Conservation (phyloP, 2,329 filamentous ascomycete genomes). For the Elsinoe ampelina region DNA sequence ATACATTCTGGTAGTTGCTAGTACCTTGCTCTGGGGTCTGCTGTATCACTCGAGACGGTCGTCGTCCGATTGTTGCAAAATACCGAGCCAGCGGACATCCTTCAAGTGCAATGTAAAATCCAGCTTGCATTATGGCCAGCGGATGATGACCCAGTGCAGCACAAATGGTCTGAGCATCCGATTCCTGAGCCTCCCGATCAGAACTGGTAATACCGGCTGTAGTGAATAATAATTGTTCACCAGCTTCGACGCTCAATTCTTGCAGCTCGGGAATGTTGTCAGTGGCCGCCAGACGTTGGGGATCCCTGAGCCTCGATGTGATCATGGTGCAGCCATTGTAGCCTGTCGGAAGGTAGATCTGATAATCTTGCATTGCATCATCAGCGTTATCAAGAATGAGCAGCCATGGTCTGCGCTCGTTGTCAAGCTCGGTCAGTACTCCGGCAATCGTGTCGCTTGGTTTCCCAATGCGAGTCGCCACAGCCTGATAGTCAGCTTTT, state of each 20-base stretch:
- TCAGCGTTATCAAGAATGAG: not conserved
- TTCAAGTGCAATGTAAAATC: not conserved
- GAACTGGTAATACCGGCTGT: not conserved
- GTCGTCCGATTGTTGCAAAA: not conserved
- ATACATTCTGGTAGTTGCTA: not conserved
- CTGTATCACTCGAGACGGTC: not conserved
- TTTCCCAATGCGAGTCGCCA: not conserved
- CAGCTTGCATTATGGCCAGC: not conserved
- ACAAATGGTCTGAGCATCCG: not conserved
- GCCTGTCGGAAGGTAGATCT: not conserved
- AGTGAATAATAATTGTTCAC: not conserved
- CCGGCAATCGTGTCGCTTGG: not conserved
- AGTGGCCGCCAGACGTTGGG: not conserved
- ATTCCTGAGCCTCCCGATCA: not conserved
- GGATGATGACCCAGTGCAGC: not conserved
- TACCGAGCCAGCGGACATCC: not conserved
- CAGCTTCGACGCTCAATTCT: not conserved
- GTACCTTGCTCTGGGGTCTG: not conserved
- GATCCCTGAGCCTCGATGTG: not conserved
- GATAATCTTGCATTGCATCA: not conserved
- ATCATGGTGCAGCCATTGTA: not conserved
- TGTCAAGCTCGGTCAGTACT: not conserved
- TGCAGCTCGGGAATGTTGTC: not conserved
- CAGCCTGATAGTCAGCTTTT: not conserved
- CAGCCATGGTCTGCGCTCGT: not conserved